Base-by-base conservation (phyloP, 2,329 filamentous ascomycete genomes). In the Colletotrichum sp. region DNA sequence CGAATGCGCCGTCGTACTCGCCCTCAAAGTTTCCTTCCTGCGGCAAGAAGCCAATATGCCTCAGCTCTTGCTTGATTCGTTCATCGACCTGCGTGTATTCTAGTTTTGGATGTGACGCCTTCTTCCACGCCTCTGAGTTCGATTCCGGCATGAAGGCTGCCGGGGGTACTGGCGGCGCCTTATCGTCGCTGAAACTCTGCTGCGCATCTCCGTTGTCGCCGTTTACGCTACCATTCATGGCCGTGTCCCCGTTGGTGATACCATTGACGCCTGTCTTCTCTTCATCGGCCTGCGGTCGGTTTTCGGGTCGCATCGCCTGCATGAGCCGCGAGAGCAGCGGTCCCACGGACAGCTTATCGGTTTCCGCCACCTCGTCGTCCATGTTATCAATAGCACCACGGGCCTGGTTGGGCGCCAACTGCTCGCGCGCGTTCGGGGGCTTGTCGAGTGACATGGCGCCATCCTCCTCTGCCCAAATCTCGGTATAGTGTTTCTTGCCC, bases 401-500 rank as follows among this genome's bases (percentile, higher is more conserved):
- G 2, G 96, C 90, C 79, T 97, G 94, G 81, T 98, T 98, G 2
- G 94, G 89, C 1, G 95, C 91, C 8, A 95, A 89, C 78, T 92
- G 93, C 71, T 95, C 93, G 55, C 89, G 88, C 28, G 88, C 88
- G 76, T 90, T 88, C 43, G 90, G 88, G 7, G 91, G 89, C 6
- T 91, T 89, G 81, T 97, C 95, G 9, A 96, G 87, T 48, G 93
- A 89, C 88, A 95, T 94, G 64, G 91, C 88, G 12, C 95, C 95
- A 81, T 99, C 97, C 83, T 99, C 97, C 79, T 98, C 96, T 0
- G 95, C 94, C 97, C 97, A 99, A 12, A 96, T 89, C 76, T 98
- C 96, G 28, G 91, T 93, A 85, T 98, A 99, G 81, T 95, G 94
- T 79, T 93, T 93, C 83, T 95, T 94, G 61, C 96, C 96, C 26